Conservation (phyloP, 2,329 filamentous ascomycete species). For the Fusarium sp. region DNA sequence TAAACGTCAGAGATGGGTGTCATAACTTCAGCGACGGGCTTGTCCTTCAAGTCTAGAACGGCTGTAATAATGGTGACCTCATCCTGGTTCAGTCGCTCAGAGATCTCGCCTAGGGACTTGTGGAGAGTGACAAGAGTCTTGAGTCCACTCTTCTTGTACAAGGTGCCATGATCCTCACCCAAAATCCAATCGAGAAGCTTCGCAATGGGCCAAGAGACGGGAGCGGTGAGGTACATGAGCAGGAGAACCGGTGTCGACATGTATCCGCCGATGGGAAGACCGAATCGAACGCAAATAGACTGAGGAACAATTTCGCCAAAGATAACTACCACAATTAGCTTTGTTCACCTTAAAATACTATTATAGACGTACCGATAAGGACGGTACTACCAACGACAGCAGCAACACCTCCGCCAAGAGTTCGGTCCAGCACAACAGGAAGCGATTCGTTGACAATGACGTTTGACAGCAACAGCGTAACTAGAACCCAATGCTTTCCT, state of each 20-base stretch:
- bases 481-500: constrained; percentile 98
- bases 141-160: constrained; percentile 97
- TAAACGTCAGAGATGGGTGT: constrained; percentile 99
- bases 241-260: constrained; percentile 88
- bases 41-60: constrained; percentile 95
- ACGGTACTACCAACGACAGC: constrained; percentile 94
- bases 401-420: constrained; percentile 92
- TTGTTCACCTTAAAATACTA: constrained; percentile 23
- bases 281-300: constrained; percentile 95
- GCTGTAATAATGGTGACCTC: constrained; percentile 99
- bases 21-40: constrained; percentile 96
- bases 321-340: constrained; percentile 74
- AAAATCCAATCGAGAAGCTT: constrained; percentile 94
- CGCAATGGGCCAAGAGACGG: constrained; percentile 93
- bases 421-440: constrained; percentile 93
- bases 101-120: constrained; percentile 87
- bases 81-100: constrained; percentile 93
- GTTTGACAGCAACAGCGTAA: constrained; percentile 93
- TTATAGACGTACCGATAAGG: constrained; percentile 79
- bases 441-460: constrained; percentile 98
- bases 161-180: constrained; percentile 93
- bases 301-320: constrained; percentile 98
- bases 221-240: constrained; percentile 93
- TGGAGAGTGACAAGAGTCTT: constrained; percentile 97
- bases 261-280: constrained; percentile 92